These are phyloP conservation scores for Beauveria varroae DNA, from an alignment of 2,329 filamentous ascomycete genomes.

Conservation along the genomic window DNA sequence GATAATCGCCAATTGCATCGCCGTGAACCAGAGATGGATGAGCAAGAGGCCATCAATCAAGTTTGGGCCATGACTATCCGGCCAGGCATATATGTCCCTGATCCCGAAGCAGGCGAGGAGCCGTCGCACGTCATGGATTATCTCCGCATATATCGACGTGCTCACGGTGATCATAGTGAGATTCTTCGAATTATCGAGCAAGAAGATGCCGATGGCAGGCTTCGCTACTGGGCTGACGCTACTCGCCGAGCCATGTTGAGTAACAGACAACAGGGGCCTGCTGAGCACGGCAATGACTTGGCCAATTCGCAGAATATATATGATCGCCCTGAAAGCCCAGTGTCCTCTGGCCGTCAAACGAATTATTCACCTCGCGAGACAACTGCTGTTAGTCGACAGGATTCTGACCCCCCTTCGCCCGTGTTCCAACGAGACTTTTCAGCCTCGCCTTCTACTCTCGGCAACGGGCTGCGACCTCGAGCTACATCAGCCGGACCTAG, in stretches of 20 bases:
- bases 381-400: background rate
- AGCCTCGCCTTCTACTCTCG: constrained; percentile 1
- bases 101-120: constrained; percentile 11
- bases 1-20: background rate
- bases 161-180: constrained; percentile 49
- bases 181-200: constrained; percentile 55
- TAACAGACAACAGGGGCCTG: background rate
- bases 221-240: constrained; percentile 52
- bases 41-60: constrained; percentile 1
- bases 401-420: background rate
- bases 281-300: background rate
- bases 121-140: constrained; percentile 25
- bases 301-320: constrained; percentile 7
- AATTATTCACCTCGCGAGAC: background rate
- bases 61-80: background rate
- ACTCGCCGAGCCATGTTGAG: constrained; percentile 27
- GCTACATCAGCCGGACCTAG: constrained; percentile 51
- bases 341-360: background rate
- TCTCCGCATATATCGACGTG: constrained; percentile 50
- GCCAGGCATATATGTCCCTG: background rate
- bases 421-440: constrained; percentile 1
- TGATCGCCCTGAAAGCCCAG: constrained; percentile 10
- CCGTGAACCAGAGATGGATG: background rate
- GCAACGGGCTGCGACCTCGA: constrained; percentile 33
- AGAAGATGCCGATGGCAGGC: constrained; percentile 50